Base-by-base conservation (phyloP, 345 rosid species). In the Isatis tinctoria region DNA sequence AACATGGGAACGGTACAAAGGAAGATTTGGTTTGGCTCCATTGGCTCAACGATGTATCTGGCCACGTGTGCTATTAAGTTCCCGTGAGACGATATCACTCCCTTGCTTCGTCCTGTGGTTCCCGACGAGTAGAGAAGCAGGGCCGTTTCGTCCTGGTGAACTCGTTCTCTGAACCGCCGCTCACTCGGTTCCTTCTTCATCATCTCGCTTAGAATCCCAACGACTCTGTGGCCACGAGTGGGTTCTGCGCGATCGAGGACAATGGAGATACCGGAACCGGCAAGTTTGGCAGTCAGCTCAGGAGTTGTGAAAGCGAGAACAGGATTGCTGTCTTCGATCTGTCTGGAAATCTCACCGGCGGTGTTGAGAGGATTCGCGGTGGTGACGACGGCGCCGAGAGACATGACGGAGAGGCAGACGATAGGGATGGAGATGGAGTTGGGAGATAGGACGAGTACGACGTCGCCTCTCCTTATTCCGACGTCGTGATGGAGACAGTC, bases 311-410 rank as follows among this genome's bases (percentile, higher is more conserved):
- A 90, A 27, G 90, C 93, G 51, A 93, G 81, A 1, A 65, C 72
- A 0, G 93, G 90, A 18, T 79, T 82, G 26, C 91, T 87, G 57
- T 92, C 89, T 1, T 75, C 79, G 39, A 86, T 82, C 73, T 93
- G 98, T 67, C 76, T 84, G 37, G 85, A 78, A 71, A 93, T 88
- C 62, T 93, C 98, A 16, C 69, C 18, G 2, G 85, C 58, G 13
- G 95, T 93, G 84, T 88, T 90, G 65, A 93, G 93, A 40, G 97
- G 96, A 35, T 90, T 93, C 37, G 90, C 84, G 66, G 98, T 90
- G 75, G 93, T 93, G 80, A 93, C 79, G 18, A 93, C 56, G 39
- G 98, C 96, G 17, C 97, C 98, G 6, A 93, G 82, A 6, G 96
- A 88, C 97, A 93, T 84, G 36, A 90, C 90, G 54, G 98, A 78